These are phyloP conservation scores for Lentinus tigrinus DNA, from an alignment of 768 basidiomycete genomes.

Conservation along the genomic window DNA sequence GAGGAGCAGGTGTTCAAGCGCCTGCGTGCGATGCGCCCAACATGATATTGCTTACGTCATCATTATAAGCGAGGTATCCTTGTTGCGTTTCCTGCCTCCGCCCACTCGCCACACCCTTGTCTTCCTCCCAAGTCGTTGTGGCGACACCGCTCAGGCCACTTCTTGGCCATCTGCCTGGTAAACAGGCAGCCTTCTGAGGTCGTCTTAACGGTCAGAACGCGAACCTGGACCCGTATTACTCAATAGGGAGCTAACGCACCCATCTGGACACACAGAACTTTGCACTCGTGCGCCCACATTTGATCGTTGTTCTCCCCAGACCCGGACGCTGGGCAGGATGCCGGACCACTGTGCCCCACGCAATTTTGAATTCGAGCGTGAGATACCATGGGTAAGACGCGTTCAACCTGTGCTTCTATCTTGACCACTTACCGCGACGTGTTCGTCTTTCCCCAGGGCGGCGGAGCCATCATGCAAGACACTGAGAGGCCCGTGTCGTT, in stretches of 20 bases:
- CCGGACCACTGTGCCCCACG: conserved; percentile 7
- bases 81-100: neutral
- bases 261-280: conserved; percentile 5
- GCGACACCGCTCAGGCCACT: neutral
- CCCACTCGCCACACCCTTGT: neutral
- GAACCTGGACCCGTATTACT: neutral
- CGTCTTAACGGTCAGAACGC: neutral
- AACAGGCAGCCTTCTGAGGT: neutral
- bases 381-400: conserved; percentile 5
- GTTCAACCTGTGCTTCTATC: neutral
- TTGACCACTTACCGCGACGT: neutral
- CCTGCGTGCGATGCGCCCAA: neutral
- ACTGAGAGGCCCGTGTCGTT: conserved; percentile 17
- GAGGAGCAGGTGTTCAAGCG: too few species aligned
- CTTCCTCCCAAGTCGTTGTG: neutral
- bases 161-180: neutral
- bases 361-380: neutral
- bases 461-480: conserved; percentile 12
- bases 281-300: conserved; percentile 10
- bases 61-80: neutral
- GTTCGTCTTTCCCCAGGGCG: conserved; percentile 6
- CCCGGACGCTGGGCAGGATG: neutral
- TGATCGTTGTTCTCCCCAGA: neutral
- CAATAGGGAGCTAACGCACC: conserved; percentile 6
- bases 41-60: neutral